Evolutionary conservation across 1,284 basidiomycete genomes (phyloP), one percentile per base, ranked within the genome.

Genomic region (Ceratobasidium papillatum): DNA sequence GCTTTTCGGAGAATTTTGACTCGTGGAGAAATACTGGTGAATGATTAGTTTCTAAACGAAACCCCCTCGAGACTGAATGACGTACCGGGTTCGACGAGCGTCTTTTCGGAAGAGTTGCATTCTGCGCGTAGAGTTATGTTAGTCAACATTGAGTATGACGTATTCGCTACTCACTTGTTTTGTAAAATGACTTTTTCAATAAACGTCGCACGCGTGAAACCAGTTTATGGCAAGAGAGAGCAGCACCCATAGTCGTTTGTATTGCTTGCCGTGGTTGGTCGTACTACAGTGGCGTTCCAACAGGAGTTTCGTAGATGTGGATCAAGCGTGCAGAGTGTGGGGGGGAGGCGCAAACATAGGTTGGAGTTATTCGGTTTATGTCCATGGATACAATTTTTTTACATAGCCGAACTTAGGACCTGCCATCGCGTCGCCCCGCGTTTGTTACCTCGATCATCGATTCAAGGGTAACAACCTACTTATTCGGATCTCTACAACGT

Each of bases 401-500:
- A 49, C 30, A 27, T 11, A 32, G 30, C 12, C 27, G 17, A 27
- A 32, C 52, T 2, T 30, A 27, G 52, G 25, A 56, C 25, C 52
- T 32, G 25, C 12, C 52, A 32, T 56, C 52, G 52, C 9, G 25
- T 27, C 52, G 14, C 25, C 52, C 22, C 52, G 12, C 7, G 19
- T 27, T 51, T 32, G 27, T 11, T 9, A 17, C 52, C 52, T 32
- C 52, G 52, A 56, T 56, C 52, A 56, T 56, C 52, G 52, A 56
- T 56, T 14, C 7, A 30, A 32, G 8, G 52, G 25, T 22, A 14
- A 27, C 9, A n/a, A 30, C 25, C 30, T n/a, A 14, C 27, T 17
- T 30, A 45, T 62, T 62, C 59, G 59, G 38, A 22, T 62, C 59
- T 36, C 38, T 38, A 36, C 59, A 62, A 62, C 59, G 25, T 32